phyloP scores from a whole-genome alignment of 2,329 filamentous ascomycete species.

The Fusarium sp. region DNA sequence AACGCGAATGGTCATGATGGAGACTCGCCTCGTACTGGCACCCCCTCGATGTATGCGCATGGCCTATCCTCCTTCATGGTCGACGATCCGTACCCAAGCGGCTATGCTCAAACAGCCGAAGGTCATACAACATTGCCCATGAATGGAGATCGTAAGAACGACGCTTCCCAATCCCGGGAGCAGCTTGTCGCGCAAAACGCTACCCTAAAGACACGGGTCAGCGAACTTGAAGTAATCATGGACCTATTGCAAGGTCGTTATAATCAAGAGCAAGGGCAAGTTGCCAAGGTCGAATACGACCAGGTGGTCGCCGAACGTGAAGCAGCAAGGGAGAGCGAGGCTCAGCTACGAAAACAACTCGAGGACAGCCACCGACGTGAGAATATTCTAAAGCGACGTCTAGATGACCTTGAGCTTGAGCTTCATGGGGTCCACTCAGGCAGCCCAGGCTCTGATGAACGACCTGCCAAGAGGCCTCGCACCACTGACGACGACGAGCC shows the following conservation, averaged over 20 bases:
- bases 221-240: constrained; percentile 95
- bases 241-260: constrained; percentile 77
- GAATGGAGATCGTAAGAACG: constrained; percentile 72
- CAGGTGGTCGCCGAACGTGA: constrained; percentile 68
- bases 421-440: constrained; percentile 51
- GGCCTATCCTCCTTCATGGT: constrained; percentile 85
- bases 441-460: constrained; percentile 35
- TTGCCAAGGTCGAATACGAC: constrained; percentile 57
- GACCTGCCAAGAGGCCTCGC: constrained; percentile 47
- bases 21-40: constrained; percentile 82
- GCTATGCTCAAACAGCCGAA: constrained; percentile 62
- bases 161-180: constrained; percentile 81
- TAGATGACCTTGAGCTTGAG: constrained; percentile 81
- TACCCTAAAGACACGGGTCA: constrained; percentile 92
- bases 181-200: constrained; percentile 83
- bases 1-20: constrained; percentile 81
- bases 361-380: constrained; percentile 83
- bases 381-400: constrained; percentile 81
- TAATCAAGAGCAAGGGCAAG: too few species aligned
- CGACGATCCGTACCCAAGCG: constrained; percentile 73
- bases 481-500: constrained; percentile 37
- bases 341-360: constrained; percentile 68
- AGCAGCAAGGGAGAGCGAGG: constrained; percentile 54
- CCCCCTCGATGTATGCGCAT: constrained; percentile 78
- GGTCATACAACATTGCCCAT: constrained; percentile 62